These are phyloP conservation scores for Brassica incana DNA, from an alignment of 345 rosid species.

Conservation along the genomic window DNA sequence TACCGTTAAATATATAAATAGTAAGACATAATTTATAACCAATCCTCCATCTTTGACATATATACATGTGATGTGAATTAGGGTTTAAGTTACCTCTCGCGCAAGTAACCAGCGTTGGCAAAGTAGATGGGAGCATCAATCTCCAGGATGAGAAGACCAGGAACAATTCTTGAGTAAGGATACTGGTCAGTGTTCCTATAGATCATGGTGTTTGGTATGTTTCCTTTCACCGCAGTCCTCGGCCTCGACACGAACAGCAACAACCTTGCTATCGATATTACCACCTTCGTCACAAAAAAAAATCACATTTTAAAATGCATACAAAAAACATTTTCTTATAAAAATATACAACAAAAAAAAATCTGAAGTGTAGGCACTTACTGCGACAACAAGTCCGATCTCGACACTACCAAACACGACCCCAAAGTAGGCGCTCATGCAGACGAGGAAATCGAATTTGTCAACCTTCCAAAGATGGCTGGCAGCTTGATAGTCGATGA, in stretches of 20 bases:
- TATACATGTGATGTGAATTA: background rate
- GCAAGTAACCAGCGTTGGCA: slow-evolving; percentile 84
- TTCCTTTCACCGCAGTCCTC: slow-evolving; percentile 63
- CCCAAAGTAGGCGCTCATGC: slow-evolving; percentile 74
- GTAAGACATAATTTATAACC: background rate
- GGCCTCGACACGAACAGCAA: slow-evolving; percentile 84
- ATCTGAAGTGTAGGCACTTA: slow-evolving; percentile 34
- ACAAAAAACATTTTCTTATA: background rate
- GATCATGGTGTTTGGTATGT: slow-evolving; percentile 72
- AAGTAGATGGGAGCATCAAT: slow-evolving; percentile 84
- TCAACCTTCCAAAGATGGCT: slow-evolving; percentile 82
- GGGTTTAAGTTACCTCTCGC: slow-evolving; percentile 65
- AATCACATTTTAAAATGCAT: background rate
- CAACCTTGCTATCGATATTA: slow-evolving; percentile 66
- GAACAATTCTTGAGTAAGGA: slow-evolving; percentile 54
- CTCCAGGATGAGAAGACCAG: slow-evolving; percentile 79
- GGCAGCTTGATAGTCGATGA: slow-evolving; percentile 81
- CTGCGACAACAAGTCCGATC: slow-evolving; percentile 72
- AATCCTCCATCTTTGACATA: background rate
- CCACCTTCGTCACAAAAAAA: slow-evolving; percentile 48
- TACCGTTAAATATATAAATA: background rate
- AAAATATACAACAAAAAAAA: background rate
- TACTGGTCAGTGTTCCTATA: slow-evolving; percentile 86
- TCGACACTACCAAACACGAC: slow-evolving; percentile 90
- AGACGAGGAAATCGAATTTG: slow-evolving; percentile 80